Evolutionary conservation across 75 land plant species (phyloP).

Genomic region (Cryptomeria japonica): DNA sequence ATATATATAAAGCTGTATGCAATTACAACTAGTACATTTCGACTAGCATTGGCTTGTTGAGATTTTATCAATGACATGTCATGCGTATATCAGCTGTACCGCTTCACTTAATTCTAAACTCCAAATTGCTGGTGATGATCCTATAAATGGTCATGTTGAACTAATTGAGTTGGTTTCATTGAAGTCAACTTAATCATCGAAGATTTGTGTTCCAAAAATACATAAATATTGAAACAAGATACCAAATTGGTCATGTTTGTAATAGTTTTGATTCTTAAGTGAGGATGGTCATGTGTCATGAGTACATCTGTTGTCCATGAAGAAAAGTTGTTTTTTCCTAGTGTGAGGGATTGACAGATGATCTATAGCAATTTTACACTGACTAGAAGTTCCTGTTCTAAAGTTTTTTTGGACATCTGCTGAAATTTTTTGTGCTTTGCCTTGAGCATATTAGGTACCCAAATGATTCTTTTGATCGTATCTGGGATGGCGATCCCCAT

Average conservation of each 20-base stretch:
- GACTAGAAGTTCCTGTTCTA: neutral
- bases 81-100: neutral
- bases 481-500: constrained; percentile 20
- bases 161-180: neutral
- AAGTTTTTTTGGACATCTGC: neutral
- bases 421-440: neutral
- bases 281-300: neutral
- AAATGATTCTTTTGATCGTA: constrained; percentile 29
- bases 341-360: neutral
- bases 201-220: neutral
- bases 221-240: neutral
- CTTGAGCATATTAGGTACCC: constrained; percentile 33
- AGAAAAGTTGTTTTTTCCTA: neutral
- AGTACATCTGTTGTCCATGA: neutral
- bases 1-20: neutral
- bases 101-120: neutral
- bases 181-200: neutral
- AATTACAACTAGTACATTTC: neutral
- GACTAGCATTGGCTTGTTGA: neutral
- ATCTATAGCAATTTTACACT: neutral
- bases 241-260: constrained; percentile 16
- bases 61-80: neutral
- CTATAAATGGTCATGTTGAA: neutral
- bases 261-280: neutral
- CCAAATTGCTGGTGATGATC: neutral